Evolutionary conservation across 768 basidiomycete species (phyloP), one percentile per base, ranked within the genome.

Genomic region (Coprinopsis marcescibilis): DNA sequence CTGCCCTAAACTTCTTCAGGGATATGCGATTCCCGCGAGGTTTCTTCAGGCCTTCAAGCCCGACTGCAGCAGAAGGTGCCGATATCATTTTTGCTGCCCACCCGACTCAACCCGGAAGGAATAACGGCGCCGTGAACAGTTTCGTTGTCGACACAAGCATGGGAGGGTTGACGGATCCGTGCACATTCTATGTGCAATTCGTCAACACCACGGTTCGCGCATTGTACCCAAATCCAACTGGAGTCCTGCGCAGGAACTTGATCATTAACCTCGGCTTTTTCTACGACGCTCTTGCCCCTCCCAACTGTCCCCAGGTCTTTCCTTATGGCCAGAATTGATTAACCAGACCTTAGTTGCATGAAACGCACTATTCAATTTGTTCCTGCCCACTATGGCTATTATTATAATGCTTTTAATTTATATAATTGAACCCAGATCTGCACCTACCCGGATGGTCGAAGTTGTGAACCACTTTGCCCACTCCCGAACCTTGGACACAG

Each of bases 181-280:
- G 57, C 46, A 17, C 19, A 23, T 11, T 58, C 27, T 58, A 56
- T 33, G 39, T 45, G 15, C 27, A 56, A 24, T 51, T 54, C 29
- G 55, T 50, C 4, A 54, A 56, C 36, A n/a, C n/a, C 8, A 57
- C 55, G 2, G 41, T 57, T 12, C 23, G 21, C 11, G 42, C 23
- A n/a, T 29, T 57, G 15, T 57, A 57, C 38, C 56, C 56, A 14
- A 57, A 49, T 26, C 56, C 56, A 1, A 50, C 19, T 1, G 51
- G 56, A 3, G 36, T 43, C n/a, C 46, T 55, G 45, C 44, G 21
- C 17, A 36, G 48, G 17, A 52, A 49, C 14, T 40, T 55, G 20
- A 53, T 36, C 8, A 35, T 30, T 13, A 55, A 55, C 34, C 19
- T 53, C 20, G 44, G 36, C 15, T 46, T n/a, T 17, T 43, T 54